These are phyloP conservation scores for Mycena vulgaris DNA, from an alignment of 768 basidiomycete species.

Conservation along the genomic window DNA sequence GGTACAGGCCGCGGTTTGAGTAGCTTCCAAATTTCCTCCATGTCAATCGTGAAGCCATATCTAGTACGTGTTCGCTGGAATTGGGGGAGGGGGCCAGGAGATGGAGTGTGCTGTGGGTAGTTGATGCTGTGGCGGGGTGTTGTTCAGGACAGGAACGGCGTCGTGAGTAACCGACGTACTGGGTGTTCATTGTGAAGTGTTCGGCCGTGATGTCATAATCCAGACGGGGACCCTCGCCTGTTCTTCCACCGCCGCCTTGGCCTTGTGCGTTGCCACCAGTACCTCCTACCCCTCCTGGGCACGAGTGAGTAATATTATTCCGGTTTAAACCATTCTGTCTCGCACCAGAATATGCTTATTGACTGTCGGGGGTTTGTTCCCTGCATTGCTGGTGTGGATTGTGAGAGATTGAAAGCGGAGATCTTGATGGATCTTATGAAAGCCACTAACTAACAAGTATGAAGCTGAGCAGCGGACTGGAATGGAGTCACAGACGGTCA, in stretches of 20 bases:
- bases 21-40: conserved; percentile 18
- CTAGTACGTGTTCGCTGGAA: conserved; percentile 17
- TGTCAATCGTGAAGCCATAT: conserved; percentile 14
- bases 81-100: conserved; percentile 16
- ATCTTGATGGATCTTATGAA: not conserved
- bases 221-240: conserved; percentile 7
- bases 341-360: conserved; percentile 7
- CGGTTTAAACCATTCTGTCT: conserved; percentile 9
- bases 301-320: conserved; percentile 15
- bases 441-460: not conserved
- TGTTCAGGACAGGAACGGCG: not conserved
- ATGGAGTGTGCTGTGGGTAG: conserved; percentile 7
- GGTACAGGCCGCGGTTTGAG: conserved; percentile 14
- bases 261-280: not conserved
- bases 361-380: not conserved
- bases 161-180: conserved; percentile 14
- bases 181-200: not conserved
- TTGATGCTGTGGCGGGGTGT: not conserved
- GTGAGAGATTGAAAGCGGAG: no score
- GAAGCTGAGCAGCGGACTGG: conserved; percentile 14
- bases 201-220: not conserved
- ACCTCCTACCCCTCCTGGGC: conserved; percentile 2
- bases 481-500: conserved; percentile 13
- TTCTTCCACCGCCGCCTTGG: conserved; percentile 9
- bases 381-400: no score